A percentile compares a stretch with the other conserved stretches of the same genome.
phyloP scores from a whole-genome alignment of 345 rosid genomes.

The Zanthoxylum bungeanum region DNA sequence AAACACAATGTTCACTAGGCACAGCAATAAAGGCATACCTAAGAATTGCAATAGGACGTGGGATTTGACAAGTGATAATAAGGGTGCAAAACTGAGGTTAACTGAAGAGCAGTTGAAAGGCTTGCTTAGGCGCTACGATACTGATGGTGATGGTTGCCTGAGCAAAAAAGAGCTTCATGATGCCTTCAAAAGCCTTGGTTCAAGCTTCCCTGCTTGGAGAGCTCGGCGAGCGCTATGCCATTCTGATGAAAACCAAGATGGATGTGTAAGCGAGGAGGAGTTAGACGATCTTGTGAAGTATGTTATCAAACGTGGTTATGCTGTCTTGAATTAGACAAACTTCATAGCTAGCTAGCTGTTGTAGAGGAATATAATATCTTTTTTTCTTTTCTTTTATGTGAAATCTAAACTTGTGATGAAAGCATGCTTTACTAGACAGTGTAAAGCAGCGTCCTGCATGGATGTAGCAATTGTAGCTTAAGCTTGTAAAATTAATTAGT shows the following conservation, averaged over 20 bases:
- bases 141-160: conserved; percentile 18
- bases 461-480: neutral
- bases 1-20: neutral
- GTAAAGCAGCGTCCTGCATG: neutral
- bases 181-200: conserved; percentile 19
- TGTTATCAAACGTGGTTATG: conserved; percentile 9
- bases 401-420: neutral
- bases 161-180: conserved; percentile 18
- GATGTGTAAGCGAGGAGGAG: conserved; percentile 9
- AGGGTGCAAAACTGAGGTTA: neutral
- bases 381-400: too few species aligned
- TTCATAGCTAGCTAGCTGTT: neutral
- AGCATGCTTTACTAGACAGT: neutral
- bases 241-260: conserved; percentile 17
- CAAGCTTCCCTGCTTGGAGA: conserved; percentile 7
- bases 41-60: neutral
- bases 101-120: conserved; percentile 18
- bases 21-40: neutral
- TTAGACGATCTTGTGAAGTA: conserved; percentile 10
- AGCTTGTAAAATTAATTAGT: neutral
- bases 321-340: neutral
- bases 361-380: too few species aligned
- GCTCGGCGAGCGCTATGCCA: conserved; percentile 8
- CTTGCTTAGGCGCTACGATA: conserved; percentile 9
- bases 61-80: neutral